These are phyloP conservation scores for Corrigiola litoralis DNA, from an alignment of 179 eudicot genomes.

Conservation along the genomic window DNA sequence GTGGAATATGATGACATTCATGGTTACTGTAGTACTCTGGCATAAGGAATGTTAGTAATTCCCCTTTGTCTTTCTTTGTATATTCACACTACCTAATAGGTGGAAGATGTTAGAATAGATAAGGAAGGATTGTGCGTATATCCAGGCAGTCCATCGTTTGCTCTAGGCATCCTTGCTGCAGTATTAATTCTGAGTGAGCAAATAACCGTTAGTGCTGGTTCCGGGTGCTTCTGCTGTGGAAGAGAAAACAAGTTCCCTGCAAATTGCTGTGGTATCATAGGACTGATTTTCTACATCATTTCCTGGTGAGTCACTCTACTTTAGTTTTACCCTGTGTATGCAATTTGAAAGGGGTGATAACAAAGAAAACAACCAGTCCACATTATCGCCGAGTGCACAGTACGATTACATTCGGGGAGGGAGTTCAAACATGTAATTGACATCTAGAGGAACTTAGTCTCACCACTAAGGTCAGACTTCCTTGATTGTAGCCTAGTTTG, in stretches of 20 bases:
- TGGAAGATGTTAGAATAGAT: neutral
- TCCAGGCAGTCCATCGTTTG: constrained; percentile 8
- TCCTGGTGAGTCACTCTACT: constrained; percentile 11
- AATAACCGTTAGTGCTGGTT: neutral
- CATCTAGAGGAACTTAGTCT: too few relatives aligned
- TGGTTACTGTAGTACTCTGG: neutral
- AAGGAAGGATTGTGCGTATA: neutral
- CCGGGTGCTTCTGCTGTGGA: constrained; percentile 19
- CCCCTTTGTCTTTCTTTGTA: neutral
- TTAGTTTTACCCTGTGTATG: too few relatives aligned
- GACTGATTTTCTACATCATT: constrained; percentile 10
- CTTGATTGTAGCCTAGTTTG: too few relatives aligned
- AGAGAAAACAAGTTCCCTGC: neutral
- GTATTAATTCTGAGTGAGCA: neutral
- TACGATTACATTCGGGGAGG: too few relatives aligned
- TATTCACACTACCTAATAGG: too few relatives aligned
- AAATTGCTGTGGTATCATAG: neutral
- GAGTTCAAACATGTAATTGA: too few relatives aligned
- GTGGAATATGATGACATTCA: neutral
- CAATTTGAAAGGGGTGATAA: too few relatives aligned
- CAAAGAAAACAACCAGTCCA: too few relatives aligned
- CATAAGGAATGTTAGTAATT: neutral
- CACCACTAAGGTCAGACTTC: too few relatives aligned
- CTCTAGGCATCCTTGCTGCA: constrained; percentile 6
- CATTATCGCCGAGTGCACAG: too few relatives aligned